phyloP scores from a whole-genome alignment of 345 rosid species.

The Alliaria petiolata region DNA sequence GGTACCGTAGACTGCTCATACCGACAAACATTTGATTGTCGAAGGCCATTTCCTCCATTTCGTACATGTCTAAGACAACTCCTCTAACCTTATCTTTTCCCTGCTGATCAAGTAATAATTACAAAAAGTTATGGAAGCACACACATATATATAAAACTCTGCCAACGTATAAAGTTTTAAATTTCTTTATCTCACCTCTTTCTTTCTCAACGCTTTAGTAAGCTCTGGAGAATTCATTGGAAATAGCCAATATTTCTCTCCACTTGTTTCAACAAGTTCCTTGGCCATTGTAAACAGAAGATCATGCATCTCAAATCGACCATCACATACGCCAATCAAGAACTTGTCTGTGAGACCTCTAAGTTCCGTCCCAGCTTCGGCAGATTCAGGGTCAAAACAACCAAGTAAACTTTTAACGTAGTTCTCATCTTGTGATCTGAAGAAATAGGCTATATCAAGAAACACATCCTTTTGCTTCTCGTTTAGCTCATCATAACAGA shows the following conservation, averaged over 20 bases:
- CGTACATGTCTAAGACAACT: not conserved
- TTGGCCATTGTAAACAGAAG: conserved; percentile 20
- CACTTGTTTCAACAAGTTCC: not conserved
- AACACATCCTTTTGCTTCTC: conserved; percentile 15
- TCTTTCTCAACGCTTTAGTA: not conserved
- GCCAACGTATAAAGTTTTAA: not conserved
- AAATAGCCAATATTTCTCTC: conserved; percentile 5
- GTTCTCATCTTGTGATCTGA: not conserved
- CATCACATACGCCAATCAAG: not conserved
- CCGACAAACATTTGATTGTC: not conserved
- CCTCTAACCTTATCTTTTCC: conserved; percentile 19
- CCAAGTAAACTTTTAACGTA: not conserved
- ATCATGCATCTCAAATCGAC: conserved; percentile 27
- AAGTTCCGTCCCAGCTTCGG: not conserved
- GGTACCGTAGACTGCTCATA: conserved; percentile 17
- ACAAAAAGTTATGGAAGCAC: not conserved
- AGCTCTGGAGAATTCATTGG: not conserved
- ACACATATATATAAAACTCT: not conserved
- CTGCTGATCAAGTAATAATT: conserved; percentile 5
- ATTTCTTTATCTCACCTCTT: not conserved
- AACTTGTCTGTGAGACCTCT: conserved; percentile 24
- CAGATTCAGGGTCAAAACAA: not conserved
- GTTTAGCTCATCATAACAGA: conserved; percentile 20
- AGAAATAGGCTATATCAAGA: conserved; percentile 37
- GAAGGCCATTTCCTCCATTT: not conserved